These are phyloP conservation scores for Metschnikowia proteae DNA, from an alignment of 805 yeast genomes.

Conservation along the genomic window DNA sequence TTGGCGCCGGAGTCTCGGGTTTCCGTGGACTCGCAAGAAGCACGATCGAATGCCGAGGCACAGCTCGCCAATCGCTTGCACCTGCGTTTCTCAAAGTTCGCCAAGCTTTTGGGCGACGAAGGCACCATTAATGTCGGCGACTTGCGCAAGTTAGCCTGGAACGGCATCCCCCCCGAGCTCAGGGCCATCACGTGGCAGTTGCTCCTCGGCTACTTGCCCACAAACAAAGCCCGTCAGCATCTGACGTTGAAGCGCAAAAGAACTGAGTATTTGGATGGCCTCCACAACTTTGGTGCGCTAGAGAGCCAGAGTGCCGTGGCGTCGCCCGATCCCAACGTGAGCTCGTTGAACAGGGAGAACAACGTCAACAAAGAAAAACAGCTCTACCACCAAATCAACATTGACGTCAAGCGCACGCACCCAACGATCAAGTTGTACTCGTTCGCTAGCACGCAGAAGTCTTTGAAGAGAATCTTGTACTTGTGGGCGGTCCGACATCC, in stretches of 20 bases:
- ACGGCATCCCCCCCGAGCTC: constrained; percentile 81
- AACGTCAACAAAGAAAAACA: constrained; percentile 53
- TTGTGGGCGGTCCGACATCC: constrained; percentile 97
- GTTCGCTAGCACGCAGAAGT: constrained; percentile 64
- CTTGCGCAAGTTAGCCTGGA: constrained; percentile 82
- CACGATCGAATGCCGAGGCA: constrained; percentile 42
- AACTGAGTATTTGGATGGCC: constrained; percentile 77
- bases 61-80: constrained; percentile 57
- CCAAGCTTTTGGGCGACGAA: constrained; percentile 49
- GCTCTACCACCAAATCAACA: constrained; percentile 93
- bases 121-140: constrained; percentile 61
- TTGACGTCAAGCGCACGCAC: constrained; percentile 92
- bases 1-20: constrained; percentile 16
- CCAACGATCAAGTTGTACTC: constrained; percentile 77
- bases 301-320: constrained; percentile 14
- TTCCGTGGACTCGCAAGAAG: constrained; percentile 37
- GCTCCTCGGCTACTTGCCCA: constrained; percentile 83
- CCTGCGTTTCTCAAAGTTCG: constrained; percentile 64
- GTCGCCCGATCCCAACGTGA: constrained; percentile 6
- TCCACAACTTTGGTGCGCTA: constrained; percentile 54
- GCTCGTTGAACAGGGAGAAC: constrained; percentile 26
- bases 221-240: constrained; percentile 72
- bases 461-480: constrained; percentile 77
- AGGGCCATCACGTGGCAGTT: constrained; percentile 89
- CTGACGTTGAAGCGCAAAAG: constrained; percentile 73